These are phyloP conservation scores for Candida nonsorbophila DNA, from an alignment of 805 yeast species.

Conservation along the genomic window DNA sequence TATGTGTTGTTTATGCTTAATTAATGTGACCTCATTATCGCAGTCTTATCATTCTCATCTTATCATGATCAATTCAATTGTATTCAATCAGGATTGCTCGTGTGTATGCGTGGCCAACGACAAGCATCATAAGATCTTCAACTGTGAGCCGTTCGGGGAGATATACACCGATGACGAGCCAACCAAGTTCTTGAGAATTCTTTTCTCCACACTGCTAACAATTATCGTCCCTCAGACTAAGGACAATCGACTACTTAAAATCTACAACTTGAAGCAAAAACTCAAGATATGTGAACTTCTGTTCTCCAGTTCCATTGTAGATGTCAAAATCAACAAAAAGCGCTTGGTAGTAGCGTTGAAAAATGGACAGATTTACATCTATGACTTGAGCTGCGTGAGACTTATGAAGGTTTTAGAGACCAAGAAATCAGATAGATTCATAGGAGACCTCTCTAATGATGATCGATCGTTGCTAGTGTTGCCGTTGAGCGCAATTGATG, in stretches of 20 bases:
- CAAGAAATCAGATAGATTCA: slow-evolving; percentile 13
- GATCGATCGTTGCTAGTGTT: slow-evolving; percentile 29
- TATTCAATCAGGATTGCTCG: slow-evolving; percentile 39
- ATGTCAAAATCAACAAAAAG: slow-evolving; percentile 75
- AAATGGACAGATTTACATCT: slow-evolving; percentile 76
- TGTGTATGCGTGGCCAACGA: slow-evolving; percentile 32
- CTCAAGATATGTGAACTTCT: slow-evolving; percentile 77
- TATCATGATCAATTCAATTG: slow-evolving; percentile 28
- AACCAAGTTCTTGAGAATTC: slow-evolving; percentile 29
- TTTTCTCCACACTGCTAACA: slow-evolving; percentile 37
- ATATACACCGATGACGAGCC: slow-evolving; percentile 22
- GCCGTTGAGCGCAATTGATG: slow-evolving; percentile 24
- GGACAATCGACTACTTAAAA: slow-evolving; percentile 25
- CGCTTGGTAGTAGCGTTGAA: slow-evolving; percentile 69
- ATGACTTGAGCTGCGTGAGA: slow-evolving; percentile 87
- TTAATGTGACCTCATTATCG: no score
- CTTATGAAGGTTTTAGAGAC: slow-evolving; percentile 45
- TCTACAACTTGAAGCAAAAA: slow-evolving; percentile 37
- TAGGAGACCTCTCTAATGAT: slow-evolving; percentile 33
- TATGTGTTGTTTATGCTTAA: no score
- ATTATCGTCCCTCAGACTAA: slow-evolving; percentile 30
- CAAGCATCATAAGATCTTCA: slow-evolving; percentile 30
- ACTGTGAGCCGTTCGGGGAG: slow-evolving; percentile 44
- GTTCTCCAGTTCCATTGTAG: slow-evolving; percentile 71
- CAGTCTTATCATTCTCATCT: no score